Conservation (phyloP, 768 basidiomycete species). For the Rickenella mellea region DNA sequence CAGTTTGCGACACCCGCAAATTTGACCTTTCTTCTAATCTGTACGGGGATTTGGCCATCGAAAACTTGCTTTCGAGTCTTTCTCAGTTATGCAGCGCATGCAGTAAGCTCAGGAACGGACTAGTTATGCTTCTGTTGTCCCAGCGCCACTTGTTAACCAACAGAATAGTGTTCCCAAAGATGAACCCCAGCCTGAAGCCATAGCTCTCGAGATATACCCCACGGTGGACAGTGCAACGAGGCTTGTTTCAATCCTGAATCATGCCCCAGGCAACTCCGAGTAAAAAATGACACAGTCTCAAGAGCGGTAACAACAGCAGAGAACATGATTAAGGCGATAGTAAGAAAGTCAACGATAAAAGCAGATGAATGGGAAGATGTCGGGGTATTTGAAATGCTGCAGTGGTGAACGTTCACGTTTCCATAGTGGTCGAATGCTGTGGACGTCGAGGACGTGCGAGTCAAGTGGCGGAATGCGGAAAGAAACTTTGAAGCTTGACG, state of each 20-base stretch:
- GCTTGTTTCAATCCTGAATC: conserved; percentile 84
- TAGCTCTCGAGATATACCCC: conserved; percentile 64
- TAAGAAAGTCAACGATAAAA: conserved; percentile 63
- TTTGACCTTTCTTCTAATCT: too few relatives aligned
- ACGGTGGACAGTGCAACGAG: conserved; percentile 80
- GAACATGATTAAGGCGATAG: conserved; percentile 62
- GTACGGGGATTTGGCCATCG: too few relatives aligned
- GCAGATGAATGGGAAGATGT: conserved; percentile 68
- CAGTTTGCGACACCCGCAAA: too few relatives aligned
- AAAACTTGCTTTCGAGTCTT: too few relatives aligned
- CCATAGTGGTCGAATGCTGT: conserved; percentile 40
- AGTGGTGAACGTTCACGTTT: conserved; percentile 58
- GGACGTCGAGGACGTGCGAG: conserved; percentile 13
- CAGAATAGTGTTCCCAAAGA: conserved; percentile 48
- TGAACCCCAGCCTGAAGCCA: conserved; percentile 74
- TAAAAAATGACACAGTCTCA: conserved; percentile 74
- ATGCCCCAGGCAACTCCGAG: conserved; percentile 53
- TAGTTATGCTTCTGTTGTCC: too few relatives aligned
- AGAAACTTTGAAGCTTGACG: conserved; percentile 23
- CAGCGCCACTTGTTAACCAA: conserved; percentile 76
- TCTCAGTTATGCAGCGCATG: too few relatives aligned
- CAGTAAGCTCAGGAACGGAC: too few relatives aligned
- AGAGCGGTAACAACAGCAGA: conserved; percentile 70
- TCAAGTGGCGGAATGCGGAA: conserved; percentile 28
- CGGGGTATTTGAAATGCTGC: conserved; percentile 70